Percentiles rank a stretch among this genome's conserved stretches.
These are phyloP conservation scores for Paraleonurus japonicus DNA, from an alignment of 257 asterid species.

Conservation along the genomic window DNA sequence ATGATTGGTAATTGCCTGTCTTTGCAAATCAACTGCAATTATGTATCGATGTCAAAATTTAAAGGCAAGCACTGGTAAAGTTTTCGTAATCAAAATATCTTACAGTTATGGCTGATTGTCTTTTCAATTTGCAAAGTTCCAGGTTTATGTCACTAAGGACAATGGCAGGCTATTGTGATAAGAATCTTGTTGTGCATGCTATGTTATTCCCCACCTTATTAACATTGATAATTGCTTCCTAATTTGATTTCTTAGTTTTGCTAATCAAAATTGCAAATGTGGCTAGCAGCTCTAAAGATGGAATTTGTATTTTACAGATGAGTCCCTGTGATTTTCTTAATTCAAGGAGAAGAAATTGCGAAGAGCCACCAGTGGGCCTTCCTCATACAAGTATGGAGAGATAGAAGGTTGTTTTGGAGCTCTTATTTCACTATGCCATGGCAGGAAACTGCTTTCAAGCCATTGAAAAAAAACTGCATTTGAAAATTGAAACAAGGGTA, in stretches of 20 bases:
- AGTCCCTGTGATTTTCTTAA: constrained; percentile 75
- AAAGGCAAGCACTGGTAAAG: no score
- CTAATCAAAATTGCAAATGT: constrained; percentile 4
- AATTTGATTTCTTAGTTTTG: constrained; percentile 12
- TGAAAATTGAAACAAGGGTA: constrained; percentile 82
- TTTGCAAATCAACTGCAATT: no score
- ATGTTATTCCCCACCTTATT: neutral
- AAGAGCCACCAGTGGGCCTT: constrained; percentile 61
- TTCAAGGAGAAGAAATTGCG: constrained; percentile 77
- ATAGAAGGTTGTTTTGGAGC: constrained; percentile 72
- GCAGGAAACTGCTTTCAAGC: constrained; percentile 75
- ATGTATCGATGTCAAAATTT: no score
- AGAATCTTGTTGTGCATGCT: constrained; percentile 1
- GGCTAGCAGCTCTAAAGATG: constrained; percentile 15
- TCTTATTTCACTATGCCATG: constrained; percentile 73
- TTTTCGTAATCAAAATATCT: no score
- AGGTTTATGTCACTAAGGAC: neutral
- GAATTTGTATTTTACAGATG: constrained; percentile 51
- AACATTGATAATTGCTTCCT: neutral
- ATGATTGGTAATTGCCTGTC: no score
- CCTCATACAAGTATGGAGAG: constrained; percentile 60
- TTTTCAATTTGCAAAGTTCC: neutral
- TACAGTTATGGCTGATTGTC: neutral
- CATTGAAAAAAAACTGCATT: constrained; percentile 91
- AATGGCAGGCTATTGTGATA: neutral